phyloP scores from a whole-genome alignment of 805 yeast genomes.

The Ogataea ramenticola region DNA sequence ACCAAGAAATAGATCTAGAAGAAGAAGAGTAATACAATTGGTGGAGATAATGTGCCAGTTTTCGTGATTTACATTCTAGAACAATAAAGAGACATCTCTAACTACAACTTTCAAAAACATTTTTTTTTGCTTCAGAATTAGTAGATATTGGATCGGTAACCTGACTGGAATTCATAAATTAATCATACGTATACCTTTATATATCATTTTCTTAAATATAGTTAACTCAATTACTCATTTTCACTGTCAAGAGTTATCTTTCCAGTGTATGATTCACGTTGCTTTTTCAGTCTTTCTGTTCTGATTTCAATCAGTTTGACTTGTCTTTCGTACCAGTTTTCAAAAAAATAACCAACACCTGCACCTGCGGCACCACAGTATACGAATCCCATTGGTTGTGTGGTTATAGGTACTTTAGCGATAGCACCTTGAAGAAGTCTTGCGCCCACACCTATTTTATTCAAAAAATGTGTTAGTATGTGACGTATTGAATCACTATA shows the following conservation, averaged over 20 bases:
- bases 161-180: too few species aligned
- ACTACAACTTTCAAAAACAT: too few species aligned
- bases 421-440: conserved; percentile 40
- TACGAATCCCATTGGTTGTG: conserved; percentile 32
- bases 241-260: too few species aligned
- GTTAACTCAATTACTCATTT: too few species aligned
- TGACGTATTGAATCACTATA: too few species aligned
- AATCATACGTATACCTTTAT: too few species aligned
- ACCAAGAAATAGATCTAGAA: conserved; percentile 1
- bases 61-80: too few species aligned
- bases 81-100: too few species aligned
- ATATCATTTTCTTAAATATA: too few species aligned
- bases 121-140: too few species aligned
- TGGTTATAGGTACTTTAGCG: conserved; percentile 30
- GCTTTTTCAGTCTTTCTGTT: conserved; percentile 22
- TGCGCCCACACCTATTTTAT: conserved; percentile 27
- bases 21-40: neutral
- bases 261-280: neutral
- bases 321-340: conserved; percentile 30
- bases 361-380: conserved; percentile 39
- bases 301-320: conserved; percentile 31
- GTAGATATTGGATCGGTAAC: too few species aligned
- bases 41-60: too few species aligned
- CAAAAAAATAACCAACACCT: conserved; percentile 33
- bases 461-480: neutral